Percentiles rank a stretch among this genome's conserved stretches.
These are phyloP conservation scores for Ustilago bromivora DNA, from an alignment of 1,284 basidiomycete species.

Conservation along the genomic window DNA sequence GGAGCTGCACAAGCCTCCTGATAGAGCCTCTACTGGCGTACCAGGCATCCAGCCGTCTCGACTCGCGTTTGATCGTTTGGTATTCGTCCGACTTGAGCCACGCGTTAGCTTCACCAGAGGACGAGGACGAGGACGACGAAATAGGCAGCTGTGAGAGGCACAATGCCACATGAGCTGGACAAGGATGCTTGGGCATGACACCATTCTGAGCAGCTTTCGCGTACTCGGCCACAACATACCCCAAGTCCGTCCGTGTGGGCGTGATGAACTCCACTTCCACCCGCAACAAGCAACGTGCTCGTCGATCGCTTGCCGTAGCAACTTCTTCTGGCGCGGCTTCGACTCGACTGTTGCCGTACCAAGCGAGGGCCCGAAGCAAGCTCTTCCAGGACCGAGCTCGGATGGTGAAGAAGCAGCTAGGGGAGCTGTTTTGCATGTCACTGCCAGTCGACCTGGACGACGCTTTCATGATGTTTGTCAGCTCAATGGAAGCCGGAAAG, in stretches of 20 bases:
- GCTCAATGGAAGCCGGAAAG: constrained; percentile 46
- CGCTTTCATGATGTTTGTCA: constrained; percentile 14
- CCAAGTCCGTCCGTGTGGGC: constrained; percentile 34
- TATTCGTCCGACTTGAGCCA: constrained; percentile 39
- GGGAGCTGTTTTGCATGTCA: neutral
- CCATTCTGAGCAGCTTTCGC: constrained; percentile 25
- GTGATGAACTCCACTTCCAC: constrained; percentile 61
- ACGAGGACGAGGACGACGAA: constrained; percentile 5
- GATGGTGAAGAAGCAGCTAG: constrained; percentile 45
- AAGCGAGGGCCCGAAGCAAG: constrained; percentile 56
- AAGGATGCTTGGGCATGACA: constrained; percentile 24
- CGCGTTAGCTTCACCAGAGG: constrained; percentile 22
- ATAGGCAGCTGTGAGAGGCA: constrained; percentile 52
- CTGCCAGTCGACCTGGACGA: neutral
- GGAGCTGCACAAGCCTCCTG: constrained; percentile 45
- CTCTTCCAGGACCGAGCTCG: constrained; percentile 58
- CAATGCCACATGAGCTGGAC: constrained; percentile 52
- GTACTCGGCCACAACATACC: constrained; percentile 33
- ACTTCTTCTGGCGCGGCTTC: constrained; percentile 52
- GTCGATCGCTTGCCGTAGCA: constrained; percentile 34
- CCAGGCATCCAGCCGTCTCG: constrained; percentile 46
- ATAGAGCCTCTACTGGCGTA: constrained; percentile 52
- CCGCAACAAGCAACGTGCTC: constrained; percentile 21
- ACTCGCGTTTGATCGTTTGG: constrained; percentile 41
- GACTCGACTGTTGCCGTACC: constrained; percentile 60